Conservation (phyloP, 805 yeast species). For the Lipomyces mesembrius region DNA sequence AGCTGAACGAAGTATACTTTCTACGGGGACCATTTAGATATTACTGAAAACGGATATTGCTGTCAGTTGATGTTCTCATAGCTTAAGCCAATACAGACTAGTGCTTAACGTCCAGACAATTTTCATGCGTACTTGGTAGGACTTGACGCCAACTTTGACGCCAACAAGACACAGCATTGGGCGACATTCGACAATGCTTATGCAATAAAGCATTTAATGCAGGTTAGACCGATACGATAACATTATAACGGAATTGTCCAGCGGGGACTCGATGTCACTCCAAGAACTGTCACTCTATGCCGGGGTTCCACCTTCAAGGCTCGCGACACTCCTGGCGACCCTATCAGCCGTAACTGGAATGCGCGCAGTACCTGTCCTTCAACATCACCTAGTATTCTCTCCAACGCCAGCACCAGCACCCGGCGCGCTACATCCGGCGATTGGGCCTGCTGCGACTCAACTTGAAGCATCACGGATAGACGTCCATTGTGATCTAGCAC, state of each 20-base stretch:
- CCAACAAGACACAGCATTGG: too few species aligned
- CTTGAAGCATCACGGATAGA: slow-evolving; percentile 34
- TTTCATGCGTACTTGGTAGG: too few species aligned
- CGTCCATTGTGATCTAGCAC: slow-evolving; percentile 18
- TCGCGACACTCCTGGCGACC: slow-evolving; percentile 43
- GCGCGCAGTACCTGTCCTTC: slow-evolving; percentile 41
- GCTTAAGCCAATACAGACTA: too few species aligned
- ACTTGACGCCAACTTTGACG: too few species aligned
- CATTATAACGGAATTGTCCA: background rate
- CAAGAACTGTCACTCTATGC: slow-evolving; percentile 48
- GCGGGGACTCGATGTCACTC: slow-evolving; percentile 11
- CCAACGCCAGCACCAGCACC: slow-evolving; percentile 38
- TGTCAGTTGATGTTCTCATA: too few species aligned
- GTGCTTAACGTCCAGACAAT: too few species aligned
- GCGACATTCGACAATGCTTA: too few species aligned
- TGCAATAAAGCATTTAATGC: too few species aligned
- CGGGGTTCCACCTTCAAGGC: slow-evolving; percentile 42
- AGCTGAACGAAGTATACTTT: too few species aligned
- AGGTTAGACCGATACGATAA: background rate
- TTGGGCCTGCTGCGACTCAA: slow-evolving; percentile 17
- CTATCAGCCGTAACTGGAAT: slow-evolving; percentile 48
- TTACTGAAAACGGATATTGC: too few species aligned
- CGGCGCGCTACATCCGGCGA: background rate
- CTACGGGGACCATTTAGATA: too few species aligned
- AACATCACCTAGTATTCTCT: slow-evolving; percentile 44